A percentile compares a stretch with the other conserved stretches of the same genome.
Evolutionary conservation across 163 green algal genomes (phyloP).

Genomic region (Coccomyxa subellipsoidea): DNA sequence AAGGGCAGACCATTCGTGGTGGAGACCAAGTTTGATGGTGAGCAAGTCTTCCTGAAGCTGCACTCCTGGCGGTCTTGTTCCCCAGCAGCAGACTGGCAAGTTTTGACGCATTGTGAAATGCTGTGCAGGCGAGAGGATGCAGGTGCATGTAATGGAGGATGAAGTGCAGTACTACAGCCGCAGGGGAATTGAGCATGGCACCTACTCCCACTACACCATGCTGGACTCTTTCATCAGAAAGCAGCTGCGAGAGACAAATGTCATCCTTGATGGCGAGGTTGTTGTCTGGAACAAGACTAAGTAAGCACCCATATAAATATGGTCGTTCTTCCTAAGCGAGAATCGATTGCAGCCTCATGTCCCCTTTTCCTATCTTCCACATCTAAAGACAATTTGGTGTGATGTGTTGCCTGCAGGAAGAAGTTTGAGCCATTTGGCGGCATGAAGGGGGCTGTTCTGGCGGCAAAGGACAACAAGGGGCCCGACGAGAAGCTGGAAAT

Average conservation of each 20-base stretch:
- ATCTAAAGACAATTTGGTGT: background rate
- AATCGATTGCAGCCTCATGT: too few species aligned
- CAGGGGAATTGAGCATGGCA: slow-evolving; percentile 51
- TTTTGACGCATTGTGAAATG: background rate
- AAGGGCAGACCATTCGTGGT: slow-evolving; percentile 56
- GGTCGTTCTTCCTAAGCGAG: background rate
- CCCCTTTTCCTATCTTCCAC: too few species aligned
- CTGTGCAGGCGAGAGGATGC: slow-evolving; percentile 41
- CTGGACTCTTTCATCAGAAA: slow-evolving; percentile 38
- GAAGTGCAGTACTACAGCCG: slow-evolving; percentile 52
- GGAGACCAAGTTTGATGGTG: slow-evolving; percentile 82
- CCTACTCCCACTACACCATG: slow-evolving; percentile 37
- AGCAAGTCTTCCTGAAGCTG: slow-evolving; percentile 16
- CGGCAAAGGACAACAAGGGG: slow-evolving; percentile 27
- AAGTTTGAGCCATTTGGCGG: slow-evolving; percentile 68
- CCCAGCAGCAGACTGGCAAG: background rate
- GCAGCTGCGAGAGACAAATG: slow-evolving; percentile 28
- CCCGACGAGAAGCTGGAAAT: slow-evolving; percentile 25
- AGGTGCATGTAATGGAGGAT: slow-evolving; percentile 30
- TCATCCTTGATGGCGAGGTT: slow-evolving; percentile 55
- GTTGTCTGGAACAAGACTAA: slow-evolving; percentile 52
- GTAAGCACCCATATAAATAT: background rate
- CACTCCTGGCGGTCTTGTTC: background rate
- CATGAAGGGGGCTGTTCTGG: slow-evolving; percentile 43
- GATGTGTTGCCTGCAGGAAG: slow-evolving; percentile 27